Base-by-base conservation (phyloP, 306 rosid species). In the Amphicarpaea edgeworthii region DNA sequence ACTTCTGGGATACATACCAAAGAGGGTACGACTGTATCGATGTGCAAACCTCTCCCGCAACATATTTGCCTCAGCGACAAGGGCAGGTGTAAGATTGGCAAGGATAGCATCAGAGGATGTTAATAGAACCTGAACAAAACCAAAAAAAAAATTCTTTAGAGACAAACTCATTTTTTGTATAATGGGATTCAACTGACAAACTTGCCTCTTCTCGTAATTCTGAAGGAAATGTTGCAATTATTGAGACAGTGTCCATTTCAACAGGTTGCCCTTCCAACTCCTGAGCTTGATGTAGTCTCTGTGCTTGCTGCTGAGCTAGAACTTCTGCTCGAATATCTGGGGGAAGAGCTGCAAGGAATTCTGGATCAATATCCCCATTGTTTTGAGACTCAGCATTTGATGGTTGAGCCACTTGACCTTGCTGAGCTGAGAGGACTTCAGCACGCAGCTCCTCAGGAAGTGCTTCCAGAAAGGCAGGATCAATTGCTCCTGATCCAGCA, bases 251-350 rank as follows among this genome's bases (percentile, higher is more conserved):
- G 68, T 95, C 98, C 97, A 95, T 92, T 85, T 92, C 97, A 71
- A 95, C 98, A 0, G 98, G 98, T 81, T 91, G 98, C 38, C 98
- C 98, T 82, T 95, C 98, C 90, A 95, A 86, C 75, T 92, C 98
- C 84, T 90, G 98, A 70, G 98, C 89, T 68, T 89, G 97, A 85
- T 90, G 97, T 51, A 87, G 71, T 87, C 97, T 92, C 70, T 95
- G 97, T 32, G 97, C 96, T 88, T 90, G 97, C 77, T 95, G 98
- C 77, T 95, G 98, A 50, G 98, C 93, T 49, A 95, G 88, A 81
- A 95, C 98, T 86, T 95, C 98, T 26, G 97, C 97, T 85, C 97
- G 88, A 79, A 95, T 94, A 79, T 95, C 98, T 4, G 93, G 87
- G 11, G 98, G 97, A 83, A 95, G 98, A 79, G 98, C 98, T 54